These are phyloP conservation scores for Sarocladiaceae sp. DNA, from an alignment of 2,329 filamentous ascomycete species.

Conservation along the genomic window DNA sequence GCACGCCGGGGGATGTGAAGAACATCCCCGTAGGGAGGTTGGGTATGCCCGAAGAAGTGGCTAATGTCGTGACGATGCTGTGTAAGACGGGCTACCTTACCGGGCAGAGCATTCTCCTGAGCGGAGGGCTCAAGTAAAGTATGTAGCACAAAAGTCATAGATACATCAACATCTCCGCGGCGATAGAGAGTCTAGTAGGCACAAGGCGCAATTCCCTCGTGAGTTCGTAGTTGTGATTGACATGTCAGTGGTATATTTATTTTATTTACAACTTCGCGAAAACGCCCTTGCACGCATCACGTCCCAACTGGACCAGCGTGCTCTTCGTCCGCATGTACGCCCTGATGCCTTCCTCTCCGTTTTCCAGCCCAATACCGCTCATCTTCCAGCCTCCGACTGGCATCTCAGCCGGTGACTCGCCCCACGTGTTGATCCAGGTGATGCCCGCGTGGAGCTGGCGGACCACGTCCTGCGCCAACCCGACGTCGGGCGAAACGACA, in stretches of 20 bases:
- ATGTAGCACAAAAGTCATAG: not conserved
- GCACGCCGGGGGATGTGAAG: slow-evolving; percentile 51
- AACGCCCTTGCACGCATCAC: slow-evolving; percentile 55
- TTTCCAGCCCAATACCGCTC: slow-evolving; percentile 83
- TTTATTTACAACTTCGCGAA: slow-evolving; percentile 63
- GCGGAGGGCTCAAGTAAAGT: slow-evolving; percentile 15
- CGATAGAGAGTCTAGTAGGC: too few relatives aligned
- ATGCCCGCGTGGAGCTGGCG: slow-evolving; percentile 73
- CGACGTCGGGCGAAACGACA: slow-evolving; percentile 72
- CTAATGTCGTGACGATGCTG: slow-evolving; percentile 25
- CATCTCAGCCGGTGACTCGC: slow-evolving; percentile 89
- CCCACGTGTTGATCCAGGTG: slow-evolving; percentile 91
- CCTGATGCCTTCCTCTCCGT: slow-evolving; percentile 70
- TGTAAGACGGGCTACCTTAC: slow-evolving; percentile 17
- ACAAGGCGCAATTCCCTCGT: too few relatives aligned
- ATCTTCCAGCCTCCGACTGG: slow-evolving; percentile 88
- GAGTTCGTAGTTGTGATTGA: too few relatives aligned
- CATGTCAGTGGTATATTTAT: too few relatives aligned
- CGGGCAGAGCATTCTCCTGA: slow-evolving; percentile 17
- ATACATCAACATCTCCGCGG: not conserved
- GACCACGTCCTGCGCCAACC: slow-evolving; percentile 65
- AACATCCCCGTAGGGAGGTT: slow-evolving; percentile 36
- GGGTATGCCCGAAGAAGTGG: slow-evolving; percentile 27
- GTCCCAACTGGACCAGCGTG: slow-evolving; percentile 73
- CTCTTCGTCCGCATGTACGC: slow-evolving; percentile 85